Conservation (phyloP, 176 grass and related monocot species). For the Leersia perrieri region DNA sequence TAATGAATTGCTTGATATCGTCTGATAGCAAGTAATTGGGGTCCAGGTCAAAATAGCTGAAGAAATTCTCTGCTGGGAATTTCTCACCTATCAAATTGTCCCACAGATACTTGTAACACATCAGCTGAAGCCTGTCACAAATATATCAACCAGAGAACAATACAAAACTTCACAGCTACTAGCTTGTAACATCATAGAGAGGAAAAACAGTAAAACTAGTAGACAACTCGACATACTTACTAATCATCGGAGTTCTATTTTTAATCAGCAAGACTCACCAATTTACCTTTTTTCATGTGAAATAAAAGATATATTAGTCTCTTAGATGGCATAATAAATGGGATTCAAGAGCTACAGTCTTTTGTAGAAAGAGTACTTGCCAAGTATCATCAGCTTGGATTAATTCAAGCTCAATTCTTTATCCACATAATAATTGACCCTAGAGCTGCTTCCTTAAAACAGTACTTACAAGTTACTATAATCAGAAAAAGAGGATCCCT, state of each 20-base stretch:
- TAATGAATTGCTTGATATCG: conserved; percentile 56
- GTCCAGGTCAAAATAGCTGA: conserved; percentile 74
- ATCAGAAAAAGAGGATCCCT: neutral
- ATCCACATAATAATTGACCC: conserved; percentile 16
- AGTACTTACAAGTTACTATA: neutral
- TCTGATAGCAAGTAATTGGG: conserved; percentile 59
- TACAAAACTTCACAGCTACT: neutral
- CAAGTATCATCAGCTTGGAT: neutral
- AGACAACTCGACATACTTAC: neutral
- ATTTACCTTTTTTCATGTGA: neutral
- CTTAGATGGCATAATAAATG: neutral
- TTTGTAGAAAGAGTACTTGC: neutral
- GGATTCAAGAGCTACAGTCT: neutral
- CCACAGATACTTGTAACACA: conserved; percentile 96
- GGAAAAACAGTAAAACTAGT: conserved; percentile 4
- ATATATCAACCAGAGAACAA: conserved; percentile 24
- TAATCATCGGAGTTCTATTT: neutral
- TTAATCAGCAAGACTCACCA: neutral
- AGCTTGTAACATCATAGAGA: neutral
- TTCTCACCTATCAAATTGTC: conserved; percentile 55
- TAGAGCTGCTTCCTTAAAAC: neutral
- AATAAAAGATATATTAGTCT: neutral
- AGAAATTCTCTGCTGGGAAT: conserved; percentile 64
- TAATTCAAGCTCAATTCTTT: neutral
- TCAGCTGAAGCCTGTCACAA: conserved; percentile 79